Evolutionary conservation across 805 yeast genomes (phyloP).

Genomic region (Trichomonascus vanleenenianus): DNA sequence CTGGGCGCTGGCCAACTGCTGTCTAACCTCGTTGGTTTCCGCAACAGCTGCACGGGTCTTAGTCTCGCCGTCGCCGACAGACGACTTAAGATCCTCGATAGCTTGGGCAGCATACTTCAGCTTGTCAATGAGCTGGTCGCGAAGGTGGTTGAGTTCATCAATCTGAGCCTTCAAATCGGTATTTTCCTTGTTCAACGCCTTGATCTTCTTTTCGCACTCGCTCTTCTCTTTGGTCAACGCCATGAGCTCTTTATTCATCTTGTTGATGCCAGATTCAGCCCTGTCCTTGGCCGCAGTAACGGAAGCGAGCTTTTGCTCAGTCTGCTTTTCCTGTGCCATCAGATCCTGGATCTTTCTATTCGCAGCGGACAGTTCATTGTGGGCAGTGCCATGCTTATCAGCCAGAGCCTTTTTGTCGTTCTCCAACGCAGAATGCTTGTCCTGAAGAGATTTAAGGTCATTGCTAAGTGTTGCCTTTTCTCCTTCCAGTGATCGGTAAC

Average conservation of each 20-base stretch:
- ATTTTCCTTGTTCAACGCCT: constrained; percentile 16
- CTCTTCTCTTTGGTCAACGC: constrained; percentile 54
- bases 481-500: constrained; percentile 5
- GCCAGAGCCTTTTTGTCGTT: constrained; percentile 22
- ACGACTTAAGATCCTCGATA: constrained; percentile 22
- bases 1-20: constrained; percentile 6
- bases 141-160: constrained; percentile 25
- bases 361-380: too few relatives aligned
- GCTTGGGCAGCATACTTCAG: constrained; percentile 36
- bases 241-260: constrained; percentile 79
- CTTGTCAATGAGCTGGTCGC: constrained; percentile 38
- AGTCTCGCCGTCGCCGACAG: not conserved
- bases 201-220: constrained; percentile 28
- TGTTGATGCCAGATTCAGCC: constrained; percentile 83
- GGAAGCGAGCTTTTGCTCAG: constrained; percentile 29
- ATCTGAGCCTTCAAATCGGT: constrained; percentile 11
- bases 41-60: constrained; percentile 1
- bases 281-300: constrained; percentile 42
- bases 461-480: constrained; percentile 10
- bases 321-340: constrained; percentile 26
- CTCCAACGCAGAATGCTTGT: constrained; percentile 24
- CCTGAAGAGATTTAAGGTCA: constrained; percentile 15
- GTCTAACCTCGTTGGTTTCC: not conserved
- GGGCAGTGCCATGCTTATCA: too few relatives aligned
- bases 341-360: constrained; percentile 21